Base-by-base conservation (phyloP, 192 early-diverging fungal species). In the Geranomyces michiganensis region DNA sequence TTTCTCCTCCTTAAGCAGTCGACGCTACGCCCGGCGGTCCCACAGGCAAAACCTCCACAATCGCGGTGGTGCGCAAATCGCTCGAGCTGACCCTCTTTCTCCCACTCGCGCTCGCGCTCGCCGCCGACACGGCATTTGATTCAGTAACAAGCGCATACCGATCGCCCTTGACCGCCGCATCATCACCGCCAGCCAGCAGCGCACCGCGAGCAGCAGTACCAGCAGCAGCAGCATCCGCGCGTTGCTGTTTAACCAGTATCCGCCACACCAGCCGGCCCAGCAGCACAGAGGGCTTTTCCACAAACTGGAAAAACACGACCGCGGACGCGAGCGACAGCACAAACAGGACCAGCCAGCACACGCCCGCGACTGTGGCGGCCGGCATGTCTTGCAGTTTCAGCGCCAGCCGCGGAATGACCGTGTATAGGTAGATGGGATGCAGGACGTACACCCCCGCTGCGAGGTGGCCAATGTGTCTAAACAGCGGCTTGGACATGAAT, bases 291-390 rank as follows among this genome's bases (percentile, higher is more conserved):
- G 32, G 62, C n/a, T 24, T n/a, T 41, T 64, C 62, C 17, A 64
- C 27, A 14, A 64, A 22, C 27, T 64, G 62, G 43, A 43, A 64
- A 29, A 64, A 64, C 33, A 64, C 32, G 21, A 64, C 9, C n/a
- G 62, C 62, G 2, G 41, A 26, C 5, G 19, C 33, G 21, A 45
- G n/a, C 32, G n/a, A 45, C 19, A 64, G 62, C 21, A 21, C 62
- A 13, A 46, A 14, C 10, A 64, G 62, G 4, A 36, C 62, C 3
- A 64, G 15, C 62, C 62, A 64, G 62, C 62, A 64, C 33, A 64
- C 41, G 44, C 62, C 62, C 17, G 29, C 43, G 8, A 64, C 41
- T 4, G 15, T 12, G 4, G 62, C 32, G 5, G 29, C 17, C 5
- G 4, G 1, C 2, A 4, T 29, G 4, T 5, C 15, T 31, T 29